Conservation (phyloP, 2,329 filamentous ascomycete species). For the Chaetomium sp. region DNA sequence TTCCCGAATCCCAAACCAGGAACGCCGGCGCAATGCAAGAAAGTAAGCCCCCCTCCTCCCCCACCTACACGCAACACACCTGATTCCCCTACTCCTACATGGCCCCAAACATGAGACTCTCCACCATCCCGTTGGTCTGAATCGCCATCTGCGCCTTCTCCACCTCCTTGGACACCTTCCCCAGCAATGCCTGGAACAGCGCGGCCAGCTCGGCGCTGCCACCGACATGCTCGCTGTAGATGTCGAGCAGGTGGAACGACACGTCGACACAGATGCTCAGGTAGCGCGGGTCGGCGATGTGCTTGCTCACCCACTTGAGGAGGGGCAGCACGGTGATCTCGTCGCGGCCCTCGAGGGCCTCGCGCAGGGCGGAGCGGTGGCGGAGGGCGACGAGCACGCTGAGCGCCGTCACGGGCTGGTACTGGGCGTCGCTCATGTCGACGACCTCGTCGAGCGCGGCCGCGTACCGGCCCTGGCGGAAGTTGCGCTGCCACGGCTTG, state of each 20-base stretch:
- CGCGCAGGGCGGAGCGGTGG: slow-evolving; percentile 81
- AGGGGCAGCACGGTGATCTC: slow-evolving; percentile 81
- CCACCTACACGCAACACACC: not conserved
- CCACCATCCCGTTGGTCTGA: slow-evolving; percentile 85
- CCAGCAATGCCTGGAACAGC: slow-evolving; percentile 68
- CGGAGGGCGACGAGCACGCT: slow-evolving; percentile 82
- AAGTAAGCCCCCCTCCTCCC: not conserved
- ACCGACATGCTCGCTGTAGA: slow-evolving; percentile 80
- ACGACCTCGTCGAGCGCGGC: slow-evolving; percentile 80
- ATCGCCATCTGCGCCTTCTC: slow-evolving; percentile 82
- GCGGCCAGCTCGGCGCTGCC: slow-evolving; percentile 72
- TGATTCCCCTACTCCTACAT: not conserved
- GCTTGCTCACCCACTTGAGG: slow-evolving; percentile 76
- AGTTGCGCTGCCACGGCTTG: slow-evolving; percentile 76
- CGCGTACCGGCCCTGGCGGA: slow-evolving; percentile 76
- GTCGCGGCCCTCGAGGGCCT: slow-evolving; percentile 78
- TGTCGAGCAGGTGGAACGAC: slow-evolving; percentile 77
- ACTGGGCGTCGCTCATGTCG: slow-evolving; percentile 52
- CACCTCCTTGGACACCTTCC: slow-evolving; percentile 73
- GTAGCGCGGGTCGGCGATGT: slow-evolving; percentile 82
- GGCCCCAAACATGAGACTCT: slow-evolving; percentile 61
- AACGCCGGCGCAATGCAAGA: slow-evolving; percentile 31
- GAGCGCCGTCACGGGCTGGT: slow-evolving; percentile 64
- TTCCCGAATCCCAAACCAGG: slow-evolving; percentile 10
- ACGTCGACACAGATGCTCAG: slow-evolving; percentile 81